Percentiles rank a stretch among this genome's conserved stretches.
Evolutionary conservation across 2,329 filamentous ascomycete genomes (phyloP).

Genomic region (Colletotrichum tamarilloi): DNA sequence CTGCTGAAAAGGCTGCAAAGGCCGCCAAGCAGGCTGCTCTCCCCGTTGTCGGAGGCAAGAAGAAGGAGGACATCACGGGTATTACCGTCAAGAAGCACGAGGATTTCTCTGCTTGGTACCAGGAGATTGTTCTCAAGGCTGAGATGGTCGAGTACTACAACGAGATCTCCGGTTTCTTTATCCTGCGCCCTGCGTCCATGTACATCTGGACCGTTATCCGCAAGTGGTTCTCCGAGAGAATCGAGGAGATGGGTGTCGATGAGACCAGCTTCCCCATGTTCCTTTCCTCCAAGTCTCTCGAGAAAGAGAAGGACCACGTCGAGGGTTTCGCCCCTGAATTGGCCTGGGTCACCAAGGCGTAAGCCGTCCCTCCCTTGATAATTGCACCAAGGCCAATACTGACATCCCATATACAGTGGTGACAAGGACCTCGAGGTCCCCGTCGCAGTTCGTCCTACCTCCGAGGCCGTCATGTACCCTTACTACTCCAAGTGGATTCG

Average conservation of each 20-base stretch:
- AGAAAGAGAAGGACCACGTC: constrained; percentile 93
- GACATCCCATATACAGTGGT: constrained; percentile 65
- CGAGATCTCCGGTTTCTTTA: constrained; percentile 97
- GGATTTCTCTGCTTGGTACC: constrained; percentile 96
- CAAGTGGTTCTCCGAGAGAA: constrained; percentile 77
- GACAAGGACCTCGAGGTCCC: constrained; percentile 91
- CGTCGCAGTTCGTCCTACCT: constrained; percentile 75
- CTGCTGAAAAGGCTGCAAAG: constrained; percentile 71
- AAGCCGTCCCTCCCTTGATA: constrained; percentile 46
- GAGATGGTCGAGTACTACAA: constrained; percentile 97
- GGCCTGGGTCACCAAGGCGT: constrained; percentile 89
- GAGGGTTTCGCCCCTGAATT: constrained; percentile 98
- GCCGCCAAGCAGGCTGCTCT: constrained; percentile 66
- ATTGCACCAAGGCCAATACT: neutral
- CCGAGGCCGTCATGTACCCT: constrained; percentile 89
- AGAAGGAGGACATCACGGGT: constrained; percentile 79
- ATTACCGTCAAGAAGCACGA: constrained; percentile 88
- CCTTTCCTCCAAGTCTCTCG: constrained; percentile 88
- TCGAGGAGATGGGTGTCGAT: constrained; percentile 91
- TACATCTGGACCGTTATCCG: constrained; percentile 75
- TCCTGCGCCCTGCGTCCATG: constrained; percentile 80
- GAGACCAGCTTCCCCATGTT: constrained; percentile 98
- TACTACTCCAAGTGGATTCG: constrained; percentile 98
- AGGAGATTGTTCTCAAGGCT: constrained; percentile 96
- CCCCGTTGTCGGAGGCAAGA: constrained; percentile 65